These are phyloP conservation scores for Trichosporon coremiiforme DNA, from an alignment of 1,284 basidiomycete genomes.

Conservation along the genomic window DNA sequence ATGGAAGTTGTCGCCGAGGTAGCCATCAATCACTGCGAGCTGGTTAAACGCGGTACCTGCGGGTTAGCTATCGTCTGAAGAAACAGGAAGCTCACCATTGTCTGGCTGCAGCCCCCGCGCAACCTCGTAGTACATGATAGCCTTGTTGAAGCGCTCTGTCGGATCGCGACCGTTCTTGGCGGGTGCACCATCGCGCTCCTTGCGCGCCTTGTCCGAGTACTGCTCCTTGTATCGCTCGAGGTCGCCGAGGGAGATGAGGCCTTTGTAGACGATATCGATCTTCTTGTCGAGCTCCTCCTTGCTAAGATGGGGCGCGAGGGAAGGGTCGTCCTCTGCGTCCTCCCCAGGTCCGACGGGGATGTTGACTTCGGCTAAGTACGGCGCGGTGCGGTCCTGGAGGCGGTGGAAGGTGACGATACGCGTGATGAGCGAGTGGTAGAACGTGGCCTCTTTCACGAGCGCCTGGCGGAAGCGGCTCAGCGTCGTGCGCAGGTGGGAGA, in stretches of 20 bases:
- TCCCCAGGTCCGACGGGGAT: slow-evolving; percentile 58
- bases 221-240: slow-evolving; percentile 90
- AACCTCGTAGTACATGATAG: slow-evolving; percentile 78
- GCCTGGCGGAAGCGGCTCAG: slow-evolving; percentile 84
- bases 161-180: slow-evolving; percentile 12
- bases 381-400: slow-evolving; percentile 30
- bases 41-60: slow-evolving; percentile 89
- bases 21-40: slow-evolving; percentile 86
- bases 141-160: slow-evolving; percentile 63
- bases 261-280: slow-evolving; percentile 77
- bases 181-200: slow-evolving; percentile 32
- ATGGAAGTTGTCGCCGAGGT: slow-evolving; percentile 75
- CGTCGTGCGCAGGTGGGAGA: slow-evolving; percentile 79
- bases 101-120: slow-evolving; percentile 78
- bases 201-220: slow-evolving; percentile 59
- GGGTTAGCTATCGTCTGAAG: slow-evolving; percentile 34
- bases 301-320: slow-evolving; percentile 55
- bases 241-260: slow-evolving; percentile 88
- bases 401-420: slow-evolving; percentile 69
- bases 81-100: slow-evolving; percentile 55
- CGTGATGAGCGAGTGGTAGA: slow-evolving; percentile 76
- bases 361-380: slow-evolving; percentile 63
- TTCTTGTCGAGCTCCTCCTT: slow-evolving; percentile 64
- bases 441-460: slow-evolving; percentile 80
- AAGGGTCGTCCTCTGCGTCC: slow-evolving; percentile 14